Evolutionary conservation across 306 rosid species (phyloP).

Genomic region (Canavalia ensiformis): DNA sequence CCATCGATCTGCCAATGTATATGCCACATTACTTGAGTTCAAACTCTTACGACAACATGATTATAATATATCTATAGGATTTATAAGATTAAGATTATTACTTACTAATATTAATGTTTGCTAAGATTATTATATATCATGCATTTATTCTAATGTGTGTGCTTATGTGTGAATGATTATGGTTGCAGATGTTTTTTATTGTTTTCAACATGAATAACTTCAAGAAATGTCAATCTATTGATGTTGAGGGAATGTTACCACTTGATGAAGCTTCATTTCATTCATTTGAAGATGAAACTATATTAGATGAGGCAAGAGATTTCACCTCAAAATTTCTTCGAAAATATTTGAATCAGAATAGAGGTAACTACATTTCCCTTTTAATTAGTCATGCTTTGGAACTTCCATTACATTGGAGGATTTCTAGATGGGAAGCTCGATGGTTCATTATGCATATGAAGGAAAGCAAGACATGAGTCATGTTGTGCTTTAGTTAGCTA

Average conservation of each 20-base stretch:
- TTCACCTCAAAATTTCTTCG: no score
- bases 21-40: no score
- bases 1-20: no score
- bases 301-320: constrained; percentile 1
- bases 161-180: no score
- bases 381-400: not conserved
- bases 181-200: not conserved
- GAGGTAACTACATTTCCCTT: not conserved
- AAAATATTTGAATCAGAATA: not conserved
- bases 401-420: no score
- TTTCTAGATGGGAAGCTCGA: not conserved
- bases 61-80: no score
- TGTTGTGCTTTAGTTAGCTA: not conserved
- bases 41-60: no score
- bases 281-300: not conserved
- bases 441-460: constrained; percentile 4
- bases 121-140: no score
- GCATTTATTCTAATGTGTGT: no score
- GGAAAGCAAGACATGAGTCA: not conserved
- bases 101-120: no score
- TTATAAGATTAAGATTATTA: no score
- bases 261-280: not conserved
- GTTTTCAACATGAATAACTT: not conserved
- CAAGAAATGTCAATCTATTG: not conserved
- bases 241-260: not conserved